Evolutionary conservation across 805 yeast species (phyloP).

Genomic region (Suhomyces sp.): DNA sequence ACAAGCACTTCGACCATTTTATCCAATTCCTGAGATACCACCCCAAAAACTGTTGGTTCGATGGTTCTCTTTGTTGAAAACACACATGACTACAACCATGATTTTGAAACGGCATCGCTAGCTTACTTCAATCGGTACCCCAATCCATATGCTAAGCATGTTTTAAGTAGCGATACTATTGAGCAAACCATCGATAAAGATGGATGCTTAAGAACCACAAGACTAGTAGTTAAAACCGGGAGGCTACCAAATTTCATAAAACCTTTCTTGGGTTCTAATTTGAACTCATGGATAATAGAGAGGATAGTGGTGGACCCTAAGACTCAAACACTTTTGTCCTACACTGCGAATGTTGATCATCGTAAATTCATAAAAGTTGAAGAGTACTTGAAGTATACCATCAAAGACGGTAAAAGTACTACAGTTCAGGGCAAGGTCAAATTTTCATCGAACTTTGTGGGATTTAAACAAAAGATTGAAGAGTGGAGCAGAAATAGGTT

Average conservation of each 20-base stretch:
- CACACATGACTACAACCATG: constrained; percentile 55
- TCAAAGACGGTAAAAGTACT: constrained; percentile 34
- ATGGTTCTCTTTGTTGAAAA: constrained; percentile 67
- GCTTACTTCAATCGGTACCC: constrained; percentile 66
- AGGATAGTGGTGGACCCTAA: constrained; percentile 68
- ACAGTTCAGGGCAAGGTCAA: constrained; percentile 57
- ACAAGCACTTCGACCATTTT: neutral
- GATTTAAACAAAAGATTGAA: constrained; percentile 73
- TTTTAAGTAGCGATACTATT: constrained; percentile 76
- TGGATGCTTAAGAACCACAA: constrained; percentile 68
- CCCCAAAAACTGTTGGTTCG: neutral
- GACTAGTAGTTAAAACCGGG: constrained; percentile 75
- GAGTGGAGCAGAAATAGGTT: constrained; percentile 74
- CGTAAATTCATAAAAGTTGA: constrained; percentile 73
- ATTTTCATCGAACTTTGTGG: constrained; percentile 66
- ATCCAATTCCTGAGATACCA: neutral
- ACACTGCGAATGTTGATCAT: constrained; percentile 83
- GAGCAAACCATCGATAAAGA: constrained; percentile 53
- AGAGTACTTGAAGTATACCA: constrained; percentile 62
- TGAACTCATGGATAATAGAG: constrained; percentile 81
- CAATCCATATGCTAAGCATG: constrained; percentile 84
- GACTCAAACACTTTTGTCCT: constrained; percentile 54
- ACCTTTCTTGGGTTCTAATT: constrained; percentile 67
- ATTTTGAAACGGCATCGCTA: constrained; percentile 68
- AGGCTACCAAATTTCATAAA: constrained; percentile 75